Conservation (phyloP, 2,329 filamentous ascomycete species). For the Aspergillus intermedius region DNA sequence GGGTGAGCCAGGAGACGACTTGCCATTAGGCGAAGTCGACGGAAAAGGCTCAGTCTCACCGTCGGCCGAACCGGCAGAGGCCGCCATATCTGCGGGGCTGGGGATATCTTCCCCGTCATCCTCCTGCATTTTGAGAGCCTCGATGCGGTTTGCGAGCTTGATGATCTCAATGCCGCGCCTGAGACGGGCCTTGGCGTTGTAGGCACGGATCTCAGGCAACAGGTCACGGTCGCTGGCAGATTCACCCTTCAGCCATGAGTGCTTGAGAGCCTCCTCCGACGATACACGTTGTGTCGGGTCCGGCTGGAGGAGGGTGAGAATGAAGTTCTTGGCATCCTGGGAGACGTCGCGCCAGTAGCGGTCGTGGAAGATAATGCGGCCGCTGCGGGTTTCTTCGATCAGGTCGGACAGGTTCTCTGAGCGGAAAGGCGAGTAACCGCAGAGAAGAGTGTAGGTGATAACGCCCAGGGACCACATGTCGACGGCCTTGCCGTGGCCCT, state of each 20-base stretch:
- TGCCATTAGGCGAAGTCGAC: slow-evolving; percentile 15
- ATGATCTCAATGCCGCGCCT: slow-evolving; percentile 91
- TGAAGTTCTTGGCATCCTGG: slow-evolving; percentile 91
- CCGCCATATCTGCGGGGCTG: slow-evolving; percentile 52
- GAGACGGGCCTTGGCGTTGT: slow-evolving; percentile 84
- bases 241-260: slow-evolving; percentile 85
- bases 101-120: slow-evolving; percentile 70
- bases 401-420: slow-evolving; percentile 89
- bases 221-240: slow-evolving; percentile 93
- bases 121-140: slow-evolving; percentile 86
- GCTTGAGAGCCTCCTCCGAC: slow-evolving; percentile 71
- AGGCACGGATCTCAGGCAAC: slow-evolving; percentile 91
- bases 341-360: slow-evolving; percentile 98
- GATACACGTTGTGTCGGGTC: slow-evolving; percentile 69
- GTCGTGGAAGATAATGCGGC: slow-evolving; percentile 87
- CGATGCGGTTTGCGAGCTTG: slow-evolving; percentile 92
- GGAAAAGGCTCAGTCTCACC: slow-evolving; percentile 15
- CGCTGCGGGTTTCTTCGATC: slow-evolving; percentile 85
- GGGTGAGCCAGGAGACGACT: slow-evolving; percentile 6
- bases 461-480: slow-evolving; percentile 99
- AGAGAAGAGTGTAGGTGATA: slow-evolving; percentile 96
- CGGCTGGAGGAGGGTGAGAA: slow-evolving; percentile 70
- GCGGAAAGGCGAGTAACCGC: slow-evolving; percentile 96
- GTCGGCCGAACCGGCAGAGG: slow-evolving; percentile 41
- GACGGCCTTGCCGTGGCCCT: slow-evolving; percentile 93